These are phyloP conservation scores for Emmonsiellopsis sp. DNA, from an alignment of 2,329 filamentous ascomycete species.

Conservation along the genomic window DNA sequence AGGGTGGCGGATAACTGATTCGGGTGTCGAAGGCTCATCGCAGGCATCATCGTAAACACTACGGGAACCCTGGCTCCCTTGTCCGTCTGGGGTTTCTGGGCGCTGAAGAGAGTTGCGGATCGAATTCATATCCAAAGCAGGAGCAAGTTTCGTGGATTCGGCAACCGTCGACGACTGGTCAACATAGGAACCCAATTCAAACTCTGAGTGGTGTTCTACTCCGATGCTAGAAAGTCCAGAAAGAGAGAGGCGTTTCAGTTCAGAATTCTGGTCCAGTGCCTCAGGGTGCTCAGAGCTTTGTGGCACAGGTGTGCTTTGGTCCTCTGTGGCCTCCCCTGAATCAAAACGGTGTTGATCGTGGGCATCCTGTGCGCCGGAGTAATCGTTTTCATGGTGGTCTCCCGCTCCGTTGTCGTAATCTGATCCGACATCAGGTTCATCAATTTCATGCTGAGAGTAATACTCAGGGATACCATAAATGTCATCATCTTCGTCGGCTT, in stretches of 20 bases:
- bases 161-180: conserved; percentile 30
- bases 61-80: conserved; percentile 29
- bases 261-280: conserved; percentile 10
- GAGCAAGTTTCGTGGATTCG: conserved; percentile 14
- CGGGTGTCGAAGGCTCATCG: conserved; percentile 62
- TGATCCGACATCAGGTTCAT: conserved; percentile 22
- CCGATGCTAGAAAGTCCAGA: conserved; percentile 39
- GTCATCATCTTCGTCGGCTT: conserved; percentile 52
- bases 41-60: conserved; percentile 43
- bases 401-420: conserved; percentile 51
- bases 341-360: conserved; percentile 20
- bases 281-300: conserved; percentile 27
- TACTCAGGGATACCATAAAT: conserved; percentile 61
- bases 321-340: conserved; percentile 18
- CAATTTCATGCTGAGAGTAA: conserved; percentile 43
- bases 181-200: conserved; percentile 49
- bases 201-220: conserved; percentile 28
- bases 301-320: conserved; percentile 25
- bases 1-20: conserved; percentile 80
- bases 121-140: conserved; percentile 24
- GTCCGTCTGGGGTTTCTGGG: conserved; percentile 44
- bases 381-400: conserved; percentile 41
- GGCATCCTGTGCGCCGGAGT: background rate
- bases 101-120: conserved; percentile 31
- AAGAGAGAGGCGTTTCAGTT: conserved; percentile 30